Base-by-base conservation (phyloP, 176 grass and related monocot species). In the Oryza meyeriana region DNA sequence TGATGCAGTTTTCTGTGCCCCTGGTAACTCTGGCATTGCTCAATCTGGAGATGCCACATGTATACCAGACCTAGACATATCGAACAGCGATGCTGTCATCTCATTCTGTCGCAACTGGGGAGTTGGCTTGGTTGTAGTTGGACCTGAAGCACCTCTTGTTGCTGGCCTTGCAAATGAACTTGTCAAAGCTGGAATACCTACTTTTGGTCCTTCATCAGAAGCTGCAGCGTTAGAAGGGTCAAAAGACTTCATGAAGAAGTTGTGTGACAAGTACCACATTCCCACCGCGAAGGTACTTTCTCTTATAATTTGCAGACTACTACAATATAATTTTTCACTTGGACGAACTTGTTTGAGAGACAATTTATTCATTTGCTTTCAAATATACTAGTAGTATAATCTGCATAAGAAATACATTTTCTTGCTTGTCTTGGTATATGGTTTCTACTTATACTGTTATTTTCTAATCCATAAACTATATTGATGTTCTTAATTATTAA, bases 201-300 rank as follows among this genome's bases (percentile, higher is more conserved):
- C 92, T 28, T 91, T 94, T 52, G 84, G 89, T 18, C 92, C 92
- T 29, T 91, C 87, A 29, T 77, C 92, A 30, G 79, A 91, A 61
- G 89, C 92, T 74, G 92, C 92, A 16, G 89, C 83, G 18, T 68
- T 94, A 33, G 92, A 94, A 84, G 89, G 89, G 52, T 91, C 88
- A 4, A 94, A 94, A 24, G 89, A 91, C 35, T 94, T 94, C 42
- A 89, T 89, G 92, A 94, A 94, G 63, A 94, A 85, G 61, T 69
- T 92, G 62, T 94, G 92, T 30, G 84, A 89, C 61, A 92, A 92
- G 58, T 94, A 89, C 70, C 71, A 26, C 41, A 92, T 94, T 38
- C 92, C 92, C 28, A 94, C 89, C 55, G 92, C 92, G 29, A 88
- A 92, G 78, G 89, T 91, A 69, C 20, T 62, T 57, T 38, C 31